phyloP scores from a whole-genome alignment of 208 protist species.

The Kentomonas sorsogonicus region DNA sequence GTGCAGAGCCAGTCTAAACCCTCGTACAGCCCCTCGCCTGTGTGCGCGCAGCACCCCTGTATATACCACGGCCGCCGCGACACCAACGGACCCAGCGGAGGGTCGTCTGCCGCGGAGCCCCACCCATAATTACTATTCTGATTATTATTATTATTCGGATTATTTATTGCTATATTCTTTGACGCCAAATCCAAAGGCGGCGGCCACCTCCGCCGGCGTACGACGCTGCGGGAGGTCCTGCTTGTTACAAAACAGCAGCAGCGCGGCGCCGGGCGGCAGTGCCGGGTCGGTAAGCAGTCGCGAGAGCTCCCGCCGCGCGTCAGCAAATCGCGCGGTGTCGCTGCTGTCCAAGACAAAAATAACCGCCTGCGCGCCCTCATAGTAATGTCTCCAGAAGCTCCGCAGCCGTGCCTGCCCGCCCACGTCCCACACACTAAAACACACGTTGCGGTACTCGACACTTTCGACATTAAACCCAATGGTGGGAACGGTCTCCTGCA shows the following conservation, averaged over 20 bases:
- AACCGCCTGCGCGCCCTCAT: constrained; percentile 91
- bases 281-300: constrained; percentile 77
- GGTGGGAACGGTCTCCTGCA: constrained; percentile 96
- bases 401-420: constrained; percentile 95
- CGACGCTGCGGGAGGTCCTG: constrained; percentile 84
- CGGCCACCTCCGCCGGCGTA: constrained; percentile 53
- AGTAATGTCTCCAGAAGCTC: constrained; percentile 96
- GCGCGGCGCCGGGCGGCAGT: constrained; percentile 50
- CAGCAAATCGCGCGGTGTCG: constrained; percentile 76
- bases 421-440: constrained; percentile 98
- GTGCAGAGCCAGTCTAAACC: constrained; percentile 95
- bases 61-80: constrained; percentile 88
- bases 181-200: constrained; percentile 46
- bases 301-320: constrained; percentile 74
- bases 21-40: constrained; percentile 95
- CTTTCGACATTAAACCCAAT: constrained; percentile 98
- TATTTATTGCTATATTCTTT: constrained; percentile 14
- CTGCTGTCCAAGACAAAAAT: constrained; percentile 95
- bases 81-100: constrained; percentile 25
- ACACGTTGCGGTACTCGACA: constrained; percentile 97
- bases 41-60: constrained; percentile 93
- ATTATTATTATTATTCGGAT: too few species aligned
- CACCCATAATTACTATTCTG: too few species aligned
- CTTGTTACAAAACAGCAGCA: constrained; percentile 96
- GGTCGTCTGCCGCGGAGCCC: neutral